Evolutionary conservation across 1,284 basidiomycete genomes (phyloP), one percentile per base, ranked within the genome.

Genomic region (Puccinia coronata): DNA sequence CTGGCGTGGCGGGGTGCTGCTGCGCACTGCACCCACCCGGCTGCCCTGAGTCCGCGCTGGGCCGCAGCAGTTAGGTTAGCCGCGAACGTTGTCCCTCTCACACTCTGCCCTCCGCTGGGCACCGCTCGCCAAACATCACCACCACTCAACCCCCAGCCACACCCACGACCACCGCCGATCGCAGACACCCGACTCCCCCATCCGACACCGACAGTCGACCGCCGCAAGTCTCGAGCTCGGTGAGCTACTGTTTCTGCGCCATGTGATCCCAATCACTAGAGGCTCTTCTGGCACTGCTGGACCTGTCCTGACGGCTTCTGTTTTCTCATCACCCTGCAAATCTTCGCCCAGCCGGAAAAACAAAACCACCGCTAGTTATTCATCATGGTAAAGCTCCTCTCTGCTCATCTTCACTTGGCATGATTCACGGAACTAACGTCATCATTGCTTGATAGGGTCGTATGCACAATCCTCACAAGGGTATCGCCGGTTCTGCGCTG

Each of bases 381-480:
- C 61, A 67, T n/a, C 53, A 79, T 67, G 76, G 76, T 79, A 67
- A 36, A 28, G 25, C 16, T 41, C 28, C 36, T 36, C 61, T 28
- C 20, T 41, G 18, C 25, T 36, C 18, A 69, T 25, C 43, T 71
- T 34, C 9, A 6, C 4, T 71, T 31, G 5, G 2, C 12, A 43
- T 18, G 23, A 36, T 25, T 20, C 3, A 36, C 47, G 55, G 28
- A 59, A 31, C 25, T 11, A 49, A 14, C 25, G 41, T n/a, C 23
- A 23, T n/a, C 36, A 63, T 36, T 31, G 5, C 6, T 20, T 23
- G 53, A 80, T 34, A 77, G 79, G 92, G 92, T 93, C 92, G 93
- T 87, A 94, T 96, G 93, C 94, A 96, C 91, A 93, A 93, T 91
- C 93, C 93, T 88, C 93, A 94, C 89, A 96, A 98, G 93, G 95